phyloP scores from a whole-genome alignment of 2,329 filamentous ascomycete species.

The Stemphylium lycopersici region DNA sequence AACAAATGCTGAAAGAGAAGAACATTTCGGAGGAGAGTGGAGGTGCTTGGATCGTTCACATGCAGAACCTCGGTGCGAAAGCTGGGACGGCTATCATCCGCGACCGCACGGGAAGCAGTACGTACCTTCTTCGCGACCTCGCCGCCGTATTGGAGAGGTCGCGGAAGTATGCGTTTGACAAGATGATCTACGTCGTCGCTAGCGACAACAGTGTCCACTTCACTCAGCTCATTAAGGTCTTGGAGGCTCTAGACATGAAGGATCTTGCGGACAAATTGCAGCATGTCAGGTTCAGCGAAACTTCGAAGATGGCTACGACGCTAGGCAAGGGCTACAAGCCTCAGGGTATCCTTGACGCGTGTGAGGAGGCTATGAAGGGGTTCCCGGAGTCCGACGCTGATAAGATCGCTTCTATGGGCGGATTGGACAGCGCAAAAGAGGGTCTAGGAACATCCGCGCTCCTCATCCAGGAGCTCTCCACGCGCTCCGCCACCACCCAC shows the following conservation, averaged over 20 bases:
- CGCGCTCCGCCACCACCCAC: conserved; percentile 29
- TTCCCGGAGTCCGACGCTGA: conserved; percentile 25
- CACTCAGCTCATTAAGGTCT: conserved; percentile 76
- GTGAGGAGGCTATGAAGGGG: conserved; percentile 25
- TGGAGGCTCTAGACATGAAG: conserved; percentile 72
- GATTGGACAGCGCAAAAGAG: conserved; percentile 16
- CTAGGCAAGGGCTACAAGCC: conserved; percentile 68
- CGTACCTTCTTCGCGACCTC: conserved; percentile 80
- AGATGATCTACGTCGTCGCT: conserved; percentile 81
- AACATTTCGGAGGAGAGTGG: conserved; percentile 71
- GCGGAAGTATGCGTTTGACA: conserved; percentile 69
- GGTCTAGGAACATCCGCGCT: conserved; percentile 30
- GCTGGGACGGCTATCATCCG: conserved; percentile 74
- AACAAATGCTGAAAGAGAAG: conserved; percentile 67
- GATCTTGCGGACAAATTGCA: conserved; percentile 72
- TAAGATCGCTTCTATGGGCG: conserved; percentile 26
- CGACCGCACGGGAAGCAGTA: conserved; percentile 75
- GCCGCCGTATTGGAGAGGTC: conserved; percentile 72
- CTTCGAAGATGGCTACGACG: conserved; percentile 52
- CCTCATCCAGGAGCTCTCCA: conserved; percentile 37
- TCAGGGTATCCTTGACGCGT: conserved; percentile 69
- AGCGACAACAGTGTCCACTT: conserved; percentile 75
- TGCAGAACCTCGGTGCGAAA: conserved; percentile 71
- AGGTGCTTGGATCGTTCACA: conserved; percentile 76
- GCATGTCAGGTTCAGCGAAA: conserved; percentile 78